Conservation (phyloP, 768 basidiomycete species). For the Fomitopsis pulvina region DNA sequence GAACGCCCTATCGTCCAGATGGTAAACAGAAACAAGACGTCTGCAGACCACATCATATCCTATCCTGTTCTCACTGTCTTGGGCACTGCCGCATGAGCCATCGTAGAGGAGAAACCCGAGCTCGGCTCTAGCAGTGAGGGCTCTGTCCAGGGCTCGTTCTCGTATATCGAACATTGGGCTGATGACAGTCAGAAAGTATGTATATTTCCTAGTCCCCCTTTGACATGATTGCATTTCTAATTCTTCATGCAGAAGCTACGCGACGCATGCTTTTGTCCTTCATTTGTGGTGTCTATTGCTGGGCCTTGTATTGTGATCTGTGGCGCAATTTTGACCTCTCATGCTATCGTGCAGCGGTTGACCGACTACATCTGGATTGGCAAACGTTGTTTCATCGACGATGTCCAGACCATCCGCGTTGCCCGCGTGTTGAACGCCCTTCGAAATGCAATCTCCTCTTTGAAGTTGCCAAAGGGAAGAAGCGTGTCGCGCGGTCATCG, state of each 20-base stretch:
- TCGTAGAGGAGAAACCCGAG: background rate
- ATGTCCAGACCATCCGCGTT: background rate
- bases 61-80: too few species aligned
- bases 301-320: constrained; percentile 1
- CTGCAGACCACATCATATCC: too few species aligned
- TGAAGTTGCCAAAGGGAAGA: background rate
- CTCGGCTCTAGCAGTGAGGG: background rate
- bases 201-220: background rate
- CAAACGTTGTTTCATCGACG: background rate
- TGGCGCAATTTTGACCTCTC: background rate
- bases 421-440: background rate
- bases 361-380: constrained; percentile 6
- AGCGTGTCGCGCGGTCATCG: too few species aligned
- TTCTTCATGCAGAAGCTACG: background rate
- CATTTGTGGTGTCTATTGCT: background rate
- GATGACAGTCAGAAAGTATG: background rate
- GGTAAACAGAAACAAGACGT: too few species aligned
- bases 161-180: background rate
- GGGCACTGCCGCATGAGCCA: background rate
- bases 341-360: background rate
- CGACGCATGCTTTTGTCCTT: background rate
- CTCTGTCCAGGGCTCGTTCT: constrained; percentile 1
- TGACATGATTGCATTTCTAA: background rate
- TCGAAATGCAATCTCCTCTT: background rate
- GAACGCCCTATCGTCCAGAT: too few species aligned